Base-by-base conservation (phyloP, 2,329 filamentous ascomycete genomes). In the Apiospora pterosperma region DNA sequence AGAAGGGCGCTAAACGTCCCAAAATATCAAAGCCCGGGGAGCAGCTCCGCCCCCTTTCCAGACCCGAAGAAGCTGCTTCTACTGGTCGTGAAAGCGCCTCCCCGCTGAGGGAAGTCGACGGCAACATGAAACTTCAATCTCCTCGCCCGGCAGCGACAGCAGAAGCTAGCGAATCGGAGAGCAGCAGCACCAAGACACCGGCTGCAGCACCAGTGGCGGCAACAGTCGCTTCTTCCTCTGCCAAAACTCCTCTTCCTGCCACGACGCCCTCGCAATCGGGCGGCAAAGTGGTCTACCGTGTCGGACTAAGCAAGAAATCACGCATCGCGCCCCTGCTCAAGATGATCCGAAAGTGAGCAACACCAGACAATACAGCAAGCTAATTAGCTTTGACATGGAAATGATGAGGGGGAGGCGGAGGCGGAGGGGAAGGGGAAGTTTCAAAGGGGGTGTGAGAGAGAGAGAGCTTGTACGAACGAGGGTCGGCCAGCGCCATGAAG, bases 261-360 rank as follows among this genome's bases (percentile, higher is more conserved):
- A 52, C 69, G 11, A 71, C 68, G 23, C 61, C 64, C 5, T 44
- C 68, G 16, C 39, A 72, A 64, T 70, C 76, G 11, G 62, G 59
- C 19, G 62, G 59, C 19, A 82, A 81, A 67, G 74, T 78, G 25
- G 70, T 73, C 2, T 81, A 81, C 60, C 74, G 82, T 28, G 82
- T 84, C 48, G 82, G 82, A 2, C 71, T 84, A 41, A 84, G 81
- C 70, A 81, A 79, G 72, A 76, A 78, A 48, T 78, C 77, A 25
- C 77, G 80, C 63, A 83, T 84, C 62, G 76, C 81, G 48, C 81
- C 82, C 10, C 69, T 84, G 55, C 72, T 84, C 62, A 81, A 80
- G 66, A 48, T 62, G n/a, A 48, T 60, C 12, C 34, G 58, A 36
- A 60, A 60, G 12, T 60, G n/a, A 59, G 44, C 25, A 14, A 14